Evolutionary conservation across 805 yeast genomes (phyloP).

Genomic region (Metschnikowia santaceciliae): DNA sequence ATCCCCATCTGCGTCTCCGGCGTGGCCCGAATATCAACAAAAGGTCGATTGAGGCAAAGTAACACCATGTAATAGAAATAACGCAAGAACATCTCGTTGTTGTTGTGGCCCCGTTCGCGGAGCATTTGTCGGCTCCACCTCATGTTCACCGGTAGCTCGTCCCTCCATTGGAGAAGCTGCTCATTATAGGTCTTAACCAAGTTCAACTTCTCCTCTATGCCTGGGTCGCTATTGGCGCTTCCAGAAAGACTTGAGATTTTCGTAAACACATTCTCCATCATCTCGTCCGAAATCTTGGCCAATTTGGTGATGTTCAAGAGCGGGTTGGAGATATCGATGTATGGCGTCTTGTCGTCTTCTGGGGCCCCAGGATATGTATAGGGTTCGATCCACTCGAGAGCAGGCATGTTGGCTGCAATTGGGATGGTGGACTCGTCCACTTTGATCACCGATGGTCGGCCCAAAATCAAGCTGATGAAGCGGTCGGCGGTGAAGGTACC

Average conservation of each 20-base stretch:
- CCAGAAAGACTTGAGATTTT: not conserved
- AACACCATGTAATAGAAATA: conserved; percentile 13
- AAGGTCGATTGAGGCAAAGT: conserved; percentile 13
- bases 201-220: not conserved
- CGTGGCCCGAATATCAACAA: conserved; percentile 5
- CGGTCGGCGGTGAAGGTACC: conserved; percentile 15
- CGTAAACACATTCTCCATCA: conserved; percentile 9
- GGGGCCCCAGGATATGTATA: conserved; percentile 12
- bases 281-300: conserved; percentile 9
- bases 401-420: conserved; percentile 13
- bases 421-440: conserved; percentile 11
- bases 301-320: conserved; percentile 7
- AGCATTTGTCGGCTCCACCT: conserved; percentile 8
- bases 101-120: conserved; percentile 7
- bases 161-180: conserved; percentile 10
- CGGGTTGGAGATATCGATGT: conserved; percentile 14
- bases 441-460: conserved; percentile 11
- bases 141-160: conserved; percentile 6
- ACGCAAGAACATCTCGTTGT: conserved; percentile 12
- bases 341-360: not conserved
- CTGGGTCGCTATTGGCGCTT: not conserved
- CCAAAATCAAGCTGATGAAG: conserved; percentile 13
- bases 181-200: conserved; percentile 8
- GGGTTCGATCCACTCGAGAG: conserved; percentile 10
- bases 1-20: not conserved